Base-by-base conservation (phyloP, 305 asterid species). In the Ilex paraguariensis region DNA sequence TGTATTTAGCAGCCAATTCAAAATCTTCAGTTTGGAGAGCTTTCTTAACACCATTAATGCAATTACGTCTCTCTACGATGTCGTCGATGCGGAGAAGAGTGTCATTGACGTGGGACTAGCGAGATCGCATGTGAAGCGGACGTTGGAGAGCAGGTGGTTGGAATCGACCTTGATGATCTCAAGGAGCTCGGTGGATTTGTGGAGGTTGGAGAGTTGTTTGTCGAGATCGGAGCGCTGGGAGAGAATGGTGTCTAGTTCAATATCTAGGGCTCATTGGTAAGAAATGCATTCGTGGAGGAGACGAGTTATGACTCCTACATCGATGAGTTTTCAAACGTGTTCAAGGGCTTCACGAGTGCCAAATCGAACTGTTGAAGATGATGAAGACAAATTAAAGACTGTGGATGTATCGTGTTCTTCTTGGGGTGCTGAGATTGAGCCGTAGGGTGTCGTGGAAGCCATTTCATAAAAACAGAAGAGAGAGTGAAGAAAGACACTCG, bases 271-370 rank as follows among this genome's bases (percentile, higher is more conserved):
- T n/a, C n/a, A n/a, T n/a, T n/a, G n/a, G n/a, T n/a, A n/a, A n/a
- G n/a, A n/a, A n/a, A n/a, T n/a, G n/a, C n/a, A n/a, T n/a, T n/a
- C n/a, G n/a, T n/a, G n/a, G n/a, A n/a, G n/a, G n/a, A n/a, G n/a
- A n/a, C n/a, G n/a, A n/a, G 98, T 91, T 90, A 86, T 84, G 50
- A 89, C 85, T 17, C 96, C 96, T 0, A 88, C 96, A 56, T 88
- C 96, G 5, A 94, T 91, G 52, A 91, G 91, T 54, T 79, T 80
- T 28, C 87, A 87, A 21, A 91, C 86, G 56, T 79, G 81, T 10
- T 81, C 82, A 12, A 88, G 68, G 13, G 95, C 91, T 52, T 82
- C 90, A 30, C 79, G 65, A 9, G 86, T 79, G 42, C 97, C 95
- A 72, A 90, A 90, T 59, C 63, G 3, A 55, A 61, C 31, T n/a